Evolutionary conservation across 768 basidiomycete genomes (phyloP), one percentile per base, ranked within the genome.

Genomic region (Mycena leptocephala): DNA sequence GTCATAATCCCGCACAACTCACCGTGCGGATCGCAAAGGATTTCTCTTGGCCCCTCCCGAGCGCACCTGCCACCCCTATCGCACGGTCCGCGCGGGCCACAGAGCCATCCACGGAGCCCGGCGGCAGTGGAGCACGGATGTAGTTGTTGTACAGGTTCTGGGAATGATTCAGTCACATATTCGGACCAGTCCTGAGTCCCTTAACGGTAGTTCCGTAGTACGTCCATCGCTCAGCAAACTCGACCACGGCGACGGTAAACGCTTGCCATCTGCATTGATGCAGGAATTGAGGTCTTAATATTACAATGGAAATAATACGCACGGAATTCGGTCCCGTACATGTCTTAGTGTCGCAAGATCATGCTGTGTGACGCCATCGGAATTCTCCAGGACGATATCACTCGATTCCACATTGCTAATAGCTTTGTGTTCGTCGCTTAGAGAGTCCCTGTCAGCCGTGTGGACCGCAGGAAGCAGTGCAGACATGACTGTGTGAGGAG

Each of bases 191-290:
- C n/a, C n/a, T n/a, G n/a, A n/a, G n/a, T n/a, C n/a, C n/a, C 1
- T 13, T 46, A 1, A 71, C 75, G 41, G 88, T 87, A 16, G 88
- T 89, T 67, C 87, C 89, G 76, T 92, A 91, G 85, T 89, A 89
- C 10, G 86, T 85, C 88, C 87, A 90, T 80, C 91, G 87, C 81
- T 92, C 91, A 59, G 89, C 88, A 48, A 92, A 89, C 78, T 91
- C 90, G 16, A 90, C 88, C 63, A 88, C 78, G 63, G 87, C 88
- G 33, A 90, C 87, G 35, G 89, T 75, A 86, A 87, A 89, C 18
- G 88, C 84, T 28, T 32, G 67, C 72, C 76, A 76, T 14, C 76
- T 76, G 59, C 18, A n/a, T 11, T 10, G 55, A 6, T 32, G 16
- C 5, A 28, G 7, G 32, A 20, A 11, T 32, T 14, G 11, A 18